Conservation (phyloP, 179 eudicot genomes). For the Vitellaria paradoxa region DNA sequence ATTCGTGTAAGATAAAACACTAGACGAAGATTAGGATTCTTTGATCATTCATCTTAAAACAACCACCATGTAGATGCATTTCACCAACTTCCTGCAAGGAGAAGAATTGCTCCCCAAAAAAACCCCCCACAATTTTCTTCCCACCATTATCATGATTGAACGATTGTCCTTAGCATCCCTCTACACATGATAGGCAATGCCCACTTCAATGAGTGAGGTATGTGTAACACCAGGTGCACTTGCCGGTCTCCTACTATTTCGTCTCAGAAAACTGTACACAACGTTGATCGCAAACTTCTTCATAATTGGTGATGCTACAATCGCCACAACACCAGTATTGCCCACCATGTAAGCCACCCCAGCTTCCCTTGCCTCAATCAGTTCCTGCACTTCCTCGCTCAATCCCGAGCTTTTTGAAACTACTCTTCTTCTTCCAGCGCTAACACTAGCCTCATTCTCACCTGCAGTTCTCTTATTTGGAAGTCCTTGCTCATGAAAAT, state of each 20-base stretch:
- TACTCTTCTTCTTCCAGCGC: not conserved
- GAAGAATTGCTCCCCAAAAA: not conserved
- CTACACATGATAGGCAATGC: conserved; percentile 37
- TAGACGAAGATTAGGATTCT: not conserved
- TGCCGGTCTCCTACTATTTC: conserved; percentile 33
- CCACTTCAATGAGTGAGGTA: conserved; percentile 37
- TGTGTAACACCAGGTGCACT: conserved; percentile 37
- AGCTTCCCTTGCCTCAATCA: conserved; percentile 34
- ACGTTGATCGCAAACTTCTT: conserved; percentile 35
- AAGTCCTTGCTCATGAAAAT: conserved; percentile 5
- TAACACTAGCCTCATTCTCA: not conserved
- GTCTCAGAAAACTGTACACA: conserved; percentile 29
- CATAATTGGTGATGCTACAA: conserved; percentile 20
- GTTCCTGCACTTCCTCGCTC: conserved; percentile 19
- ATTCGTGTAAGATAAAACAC: no score
- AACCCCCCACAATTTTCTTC: not conserved
- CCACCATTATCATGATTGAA: no score
- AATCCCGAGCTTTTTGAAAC: not conserved
- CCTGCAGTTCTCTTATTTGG: not conserved
- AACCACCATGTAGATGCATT: no score
- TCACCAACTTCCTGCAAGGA: no score
- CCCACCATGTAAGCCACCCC: conserved; percentile 46
- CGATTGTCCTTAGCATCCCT: not conserved
- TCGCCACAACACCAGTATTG: conserved; percentile 30
- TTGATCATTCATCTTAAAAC: not conserved